Evolutionary conservation across 2,329 filamentous ascomycete genomes (phyloP).

Genomic region (Arthrocladium fulminans): DNA sequence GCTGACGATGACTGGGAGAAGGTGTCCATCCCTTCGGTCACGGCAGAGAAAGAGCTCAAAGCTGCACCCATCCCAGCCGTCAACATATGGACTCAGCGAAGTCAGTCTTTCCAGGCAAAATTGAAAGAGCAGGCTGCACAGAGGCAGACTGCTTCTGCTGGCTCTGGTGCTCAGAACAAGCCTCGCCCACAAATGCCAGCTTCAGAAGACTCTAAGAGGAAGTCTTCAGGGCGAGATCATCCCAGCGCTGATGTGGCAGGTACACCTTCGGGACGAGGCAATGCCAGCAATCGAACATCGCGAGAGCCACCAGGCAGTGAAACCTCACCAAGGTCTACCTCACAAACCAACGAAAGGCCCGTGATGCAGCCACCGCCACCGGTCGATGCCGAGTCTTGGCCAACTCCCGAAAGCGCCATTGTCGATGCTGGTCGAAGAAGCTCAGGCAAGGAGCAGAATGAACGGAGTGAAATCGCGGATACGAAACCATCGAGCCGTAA

Average conservation of each 20-base stretch:
- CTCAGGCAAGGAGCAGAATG: slow-evolving; percentile 49
- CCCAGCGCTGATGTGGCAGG: slow-evolving; percentile 10
- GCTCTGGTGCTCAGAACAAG: slow-evolving; percentile 12
- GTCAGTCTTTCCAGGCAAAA: slow-evolving; percentile 53
- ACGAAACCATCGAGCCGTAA: slow-evolving; percentile 49
- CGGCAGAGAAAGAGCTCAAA: slow-evolving; percentile 55
- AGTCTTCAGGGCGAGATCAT: slow-evolving; percentile 11
- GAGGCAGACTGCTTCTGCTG: slow-evolving; percentile 21
- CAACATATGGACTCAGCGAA: slow-evolving; percentile 80
- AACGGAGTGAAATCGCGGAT: slow-evolving; percentile 34
- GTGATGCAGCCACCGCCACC: slow-evolving; percentile 47
- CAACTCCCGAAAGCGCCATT: slow-evolving; percentile 72
- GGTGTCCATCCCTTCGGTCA: slow-evolving; percentile 40
- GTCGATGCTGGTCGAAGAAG: slow-evolving; percentile 67
- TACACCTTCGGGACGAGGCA: slow-evolving; percentile 4
- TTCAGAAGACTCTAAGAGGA: slow-evolving; percentile 27
- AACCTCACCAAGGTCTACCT: slow-evolving; percentile 24
- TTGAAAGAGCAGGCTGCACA: slow-evolving; percentile 30
- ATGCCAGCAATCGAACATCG: slow-evolving; percentile 3
- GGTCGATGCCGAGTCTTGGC: slow-evolving; percentile 74
- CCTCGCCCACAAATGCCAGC: slow-evolving; percentile 24
- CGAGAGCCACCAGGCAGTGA: slow-evolving; percentile 15
- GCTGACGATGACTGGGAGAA: slow-evolving; percentile 51
- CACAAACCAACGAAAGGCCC: slow-evolving; percentile 25
- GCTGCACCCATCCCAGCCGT: slow-evolving; percentile 75